Base-by-base conservation (phyloP, 306 rosid genomes). In the Prinsepia uniflora region DNA sequence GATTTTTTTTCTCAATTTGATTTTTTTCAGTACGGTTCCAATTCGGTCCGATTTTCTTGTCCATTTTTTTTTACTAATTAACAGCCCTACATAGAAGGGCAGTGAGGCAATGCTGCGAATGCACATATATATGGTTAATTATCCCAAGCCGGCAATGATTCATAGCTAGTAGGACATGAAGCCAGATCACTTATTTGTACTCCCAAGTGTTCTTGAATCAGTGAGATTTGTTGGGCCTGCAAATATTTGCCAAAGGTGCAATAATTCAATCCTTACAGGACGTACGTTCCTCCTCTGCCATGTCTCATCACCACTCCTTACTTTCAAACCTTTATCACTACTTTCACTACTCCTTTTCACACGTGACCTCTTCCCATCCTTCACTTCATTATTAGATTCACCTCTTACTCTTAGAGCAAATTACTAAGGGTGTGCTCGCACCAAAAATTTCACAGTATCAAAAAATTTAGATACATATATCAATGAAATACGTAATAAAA, bases 281-380 rank as follows among this genome's bases (percentile, higher is more conserved):
- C 73, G 18, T 24, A 59, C 73, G 18, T 24, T 63, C 45, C 75
- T 57, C 43, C 5, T 55, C 57, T 58, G 66, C 57, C 5, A 61
- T 39, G 66, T 40, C 39, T 61, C 14, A 61, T 39, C 66, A 71
- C 75, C 75, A 44, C 66, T 34, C 66, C 66, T 57, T 40, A 43
- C 36, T 70, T 24, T 71, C 75, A 71, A 71, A 57, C 45, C 11
- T 44, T 57, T 58, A 71, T 71, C 68, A 63, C 9, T 42, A n/a
- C 22, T 39, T 39, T 42, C 11, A 61, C 13, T 58, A 58, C 9
- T 61, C 15, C 13, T 8, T 8, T 61, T 61, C 47, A 61, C 66
- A 17, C 9, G 66, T 17, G 47, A 61, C 14, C 66, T 40, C 36
- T 30, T 30, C 4, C 36, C 36, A 30, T 1, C 36, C 36, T 2